A percentile compares a stretch with the other conserved stretches of the same genome.
These are phyloP conservation scores for Rhizopogon vinicolor DNA, from an alignment of 768 basidiomycete genomes.

Conservation along the genomic window DNA sequence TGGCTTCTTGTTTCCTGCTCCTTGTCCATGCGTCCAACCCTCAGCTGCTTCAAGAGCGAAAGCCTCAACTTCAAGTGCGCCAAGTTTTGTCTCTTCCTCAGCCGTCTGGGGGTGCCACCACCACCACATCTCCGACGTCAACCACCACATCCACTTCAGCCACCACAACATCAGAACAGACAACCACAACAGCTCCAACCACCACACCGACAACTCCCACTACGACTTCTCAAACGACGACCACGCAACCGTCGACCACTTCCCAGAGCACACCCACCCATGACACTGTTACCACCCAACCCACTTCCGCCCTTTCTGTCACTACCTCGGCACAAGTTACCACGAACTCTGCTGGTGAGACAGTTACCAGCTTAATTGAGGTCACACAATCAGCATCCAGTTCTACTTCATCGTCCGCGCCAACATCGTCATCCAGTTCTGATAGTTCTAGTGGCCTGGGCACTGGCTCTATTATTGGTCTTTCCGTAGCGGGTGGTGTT, in stretches of 20 bases:
- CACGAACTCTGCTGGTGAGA: conserved; percentile 27
- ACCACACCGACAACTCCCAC: conserved; percentile 1
- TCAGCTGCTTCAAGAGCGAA: conserved; percentile 11
- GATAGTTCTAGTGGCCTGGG: conserved; percentile 38
- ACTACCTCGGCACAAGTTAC: conserved; percentile 10
- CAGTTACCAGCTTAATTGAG: conserved; percentile 19
- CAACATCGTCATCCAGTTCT: conserved; percentile 12
- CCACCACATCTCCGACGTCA: conserved; percentile 9
- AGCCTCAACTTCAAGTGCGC: conserved; percentile 12
- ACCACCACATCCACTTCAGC: conserved; percentile 6
- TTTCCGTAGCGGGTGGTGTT: conserved; percentile 79
- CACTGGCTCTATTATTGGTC: conserved; percentile 72
- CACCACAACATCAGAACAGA: conserved; percentile 1
- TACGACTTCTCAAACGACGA: conserved; percentile 3
- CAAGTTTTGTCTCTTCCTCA: not conserved
- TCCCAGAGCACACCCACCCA: conserved; percentile 2
- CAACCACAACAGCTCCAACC: not conserved
- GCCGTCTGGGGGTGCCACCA: not conserved
- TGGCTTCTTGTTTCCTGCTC: conserved; percentile 21
- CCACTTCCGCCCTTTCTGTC: conserved; percentile 1
- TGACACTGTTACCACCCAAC: not conserved
- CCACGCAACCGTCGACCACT: not conserved
- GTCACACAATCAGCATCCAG: conserved; percentile 12
- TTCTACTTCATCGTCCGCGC: conserved; percentile 21
- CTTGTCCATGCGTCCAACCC: conserved; percentile 17